Evolutionary conservation across 176 grass and related monocot genomes (phyloP).

Genomic region (Ensete ventricosum): DNA sequence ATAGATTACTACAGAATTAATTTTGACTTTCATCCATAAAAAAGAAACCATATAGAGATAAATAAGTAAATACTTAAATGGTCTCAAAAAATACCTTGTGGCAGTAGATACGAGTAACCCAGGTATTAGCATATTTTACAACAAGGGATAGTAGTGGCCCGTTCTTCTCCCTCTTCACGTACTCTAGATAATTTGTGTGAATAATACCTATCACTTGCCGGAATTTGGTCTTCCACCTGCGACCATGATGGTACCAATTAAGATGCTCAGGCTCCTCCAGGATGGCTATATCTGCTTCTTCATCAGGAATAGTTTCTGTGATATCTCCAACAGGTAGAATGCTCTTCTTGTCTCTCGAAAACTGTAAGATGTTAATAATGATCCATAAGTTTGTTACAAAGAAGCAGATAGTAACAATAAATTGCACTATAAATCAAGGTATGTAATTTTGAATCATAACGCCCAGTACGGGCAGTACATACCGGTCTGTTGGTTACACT

Average conservation of each 20-base stretch:
- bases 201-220: conserved; percentile 71
- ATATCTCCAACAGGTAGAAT: conserved; percentile 88
- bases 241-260: conserved; percentile 92
- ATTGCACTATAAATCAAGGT: neutral
- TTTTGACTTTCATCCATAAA: neutral
- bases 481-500: too few species aligned
- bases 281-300: conserved; percentile 73
- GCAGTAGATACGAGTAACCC: conserved; percentile 92
- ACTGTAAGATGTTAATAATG: conserved; percentile 31
- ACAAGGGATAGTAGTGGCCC: conserved; percentile 60
- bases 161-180: conserved; percentile 96
- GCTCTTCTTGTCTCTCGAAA: conserved; percentile 86
- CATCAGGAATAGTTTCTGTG: conserved; percentile 73
- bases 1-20: too few species aligned
- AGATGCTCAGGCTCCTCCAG: conserved; percentile 96
- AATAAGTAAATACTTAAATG: neutral
- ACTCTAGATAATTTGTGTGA: conserved; percentile 98
- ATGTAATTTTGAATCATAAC: too few species aligned
- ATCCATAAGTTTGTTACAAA: conserved; percentile 6
- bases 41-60: neutral
- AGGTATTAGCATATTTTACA: conserved; percentile 66
- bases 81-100: conserved; percentile 66
- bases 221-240: conserved; percentile 90
- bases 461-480: too few species aligned
- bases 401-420: neutral